phyloP scores from a whole-genome alignment of 768 basidiomycete species.

The Cystobasidium tubakii region DNA sequence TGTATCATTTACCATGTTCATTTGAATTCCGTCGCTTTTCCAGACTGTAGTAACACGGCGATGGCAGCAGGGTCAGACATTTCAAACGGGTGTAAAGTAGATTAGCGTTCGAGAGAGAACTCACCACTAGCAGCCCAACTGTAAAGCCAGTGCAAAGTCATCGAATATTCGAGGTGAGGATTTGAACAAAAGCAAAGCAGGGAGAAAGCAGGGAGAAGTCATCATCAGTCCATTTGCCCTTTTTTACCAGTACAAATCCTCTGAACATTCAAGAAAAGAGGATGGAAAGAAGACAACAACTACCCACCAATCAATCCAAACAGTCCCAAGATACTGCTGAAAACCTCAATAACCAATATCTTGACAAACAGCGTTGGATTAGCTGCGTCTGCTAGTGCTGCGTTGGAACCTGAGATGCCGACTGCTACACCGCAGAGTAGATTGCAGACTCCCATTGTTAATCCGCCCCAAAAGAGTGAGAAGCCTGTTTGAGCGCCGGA shows the following conservation, averaged over 20 bases:
- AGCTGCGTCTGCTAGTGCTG: slow-evolving; percentile 88
- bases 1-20: not conserved
- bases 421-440: slow-evolving; percentile 90
- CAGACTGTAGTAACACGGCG: slow-evolving; percentile 49
- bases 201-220: no score
- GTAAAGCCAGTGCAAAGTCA: no score
- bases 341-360: slow-evolving; percentile 91
- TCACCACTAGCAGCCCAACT: slow-evolving; percentile 74
- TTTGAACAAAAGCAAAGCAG: not conserved
- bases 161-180: not conserved
- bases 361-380: slow-evolving; percentile 93
- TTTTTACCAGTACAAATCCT: no score
- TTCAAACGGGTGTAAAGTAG: no score
- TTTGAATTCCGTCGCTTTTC: slow-evolving; percentile 50
- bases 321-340: slow-evolving; percentile 77
- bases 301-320: slow-evolving; percentile 84
- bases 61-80: no score
- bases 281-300: not conserved
- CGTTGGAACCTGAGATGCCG: slow-evolving; percentile 89
- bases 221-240: no score
- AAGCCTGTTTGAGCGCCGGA: slow-evolving; percentile 59
- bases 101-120: no score
- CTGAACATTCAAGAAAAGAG: no score
- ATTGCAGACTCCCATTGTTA: slow-evolving; percentile 90
- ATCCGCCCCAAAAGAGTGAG: slow-evolving; percentile 92